phyloP scores from a whole-genome alignment of 164 flowering plant species.

The Protea cynaroides region DNA sequence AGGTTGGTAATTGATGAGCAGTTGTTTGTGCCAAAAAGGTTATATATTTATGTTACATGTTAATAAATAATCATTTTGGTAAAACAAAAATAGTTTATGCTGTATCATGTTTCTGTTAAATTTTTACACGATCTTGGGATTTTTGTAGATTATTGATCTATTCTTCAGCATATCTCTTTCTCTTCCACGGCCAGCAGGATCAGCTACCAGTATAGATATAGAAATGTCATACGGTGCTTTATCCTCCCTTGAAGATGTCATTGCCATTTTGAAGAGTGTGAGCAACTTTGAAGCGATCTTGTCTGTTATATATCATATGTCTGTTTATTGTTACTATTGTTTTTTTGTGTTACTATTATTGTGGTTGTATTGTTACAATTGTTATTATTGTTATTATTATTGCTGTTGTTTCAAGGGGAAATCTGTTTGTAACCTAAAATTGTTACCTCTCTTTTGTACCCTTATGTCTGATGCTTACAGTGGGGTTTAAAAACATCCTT shows the following conservation, averaged over 20 bases:
- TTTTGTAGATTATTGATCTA: conserved; percentile 74
- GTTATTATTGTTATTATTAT: too few relatives aligned
- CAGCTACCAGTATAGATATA: conserved; percentile 35
- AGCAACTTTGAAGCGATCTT: conserved; percentile 14
- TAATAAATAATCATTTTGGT: background rate
- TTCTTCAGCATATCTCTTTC: conserved; percentile 87
- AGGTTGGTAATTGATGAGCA: conserved; percentile 39
- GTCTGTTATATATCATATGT: background rate
- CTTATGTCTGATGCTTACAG: too few relatives aligned
- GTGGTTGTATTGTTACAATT: background rate
- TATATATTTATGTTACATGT: conserved; percentile 1
- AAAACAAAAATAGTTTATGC: background rate
- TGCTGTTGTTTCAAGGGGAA: too few relatives aligned
- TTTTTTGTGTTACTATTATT: too few relatives aligned
- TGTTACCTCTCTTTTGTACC: too few relatives aligned
- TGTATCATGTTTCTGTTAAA: too few relatives aligned
- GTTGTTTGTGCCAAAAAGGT: background rate
- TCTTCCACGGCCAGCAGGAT: conserved; percentile 59
- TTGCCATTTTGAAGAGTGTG: conserved; percentile 90
- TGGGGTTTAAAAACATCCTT: too few relatives aligned
- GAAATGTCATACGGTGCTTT: conserved; percentile 75
- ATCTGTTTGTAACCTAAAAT: too few relatives aligned
- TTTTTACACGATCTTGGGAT: background rate
- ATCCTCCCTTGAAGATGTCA: conserved; percentile 91
- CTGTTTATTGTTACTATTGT: too few relatives aligned